A percentile compares a stretch with the other conserved stretches of the same genome.
Conservation (phyloP, 2,329 filamentous ascomycete species). For the Cladophialophora psammophila region DNA sequence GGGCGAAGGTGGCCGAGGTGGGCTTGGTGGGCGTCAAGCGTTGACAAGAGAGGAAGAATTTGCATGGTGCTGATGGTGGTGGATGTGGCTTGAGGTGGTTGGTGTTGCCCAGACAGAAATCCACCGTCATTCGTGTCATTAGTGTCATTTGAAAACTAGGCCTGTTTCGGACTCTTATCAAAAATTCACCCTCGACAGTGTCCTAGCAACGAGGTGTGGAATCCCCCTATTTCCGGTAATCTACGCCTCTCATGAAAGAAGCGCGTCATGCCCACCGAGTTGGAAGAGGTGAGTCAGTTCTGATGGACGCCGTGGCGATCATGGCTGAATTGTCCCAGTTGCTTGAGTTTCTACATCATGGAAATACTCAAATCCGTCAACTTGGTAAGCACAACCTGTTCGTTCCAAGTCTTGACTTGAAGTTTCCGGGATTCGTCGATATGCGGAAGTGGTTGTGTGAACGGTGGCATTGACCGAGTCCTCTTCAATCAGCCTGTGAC, state of each 20-base stretch:
- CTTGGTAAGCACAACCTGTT: slow-evolving; percentile 62
- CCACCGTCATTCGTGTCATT: slow-evolving; percentile 14
- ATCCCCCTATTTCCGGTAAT: background rate
- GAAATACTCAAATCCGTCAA: slow-evolving; percentile 87
- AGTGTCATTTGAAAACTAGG: slow-evolving; percentile 21
- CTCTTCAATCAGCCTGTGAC: slow-evolving; percentile 69
- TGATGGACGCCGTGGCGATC: background rate
- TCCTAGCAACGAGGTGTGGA: background rate
- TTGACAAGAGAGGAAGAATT: background rate
- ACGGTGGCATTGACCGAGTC: slow-evolving; percentile 10
- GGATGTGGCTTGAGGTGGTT: background rate
- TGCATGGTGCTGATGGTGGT: background rate
- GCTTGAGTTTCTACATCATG: slow-evolving; percentile 90
- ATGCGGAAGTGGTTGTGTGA: background rate
- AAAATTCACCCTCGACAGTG: slow-evolving; percentile 9
- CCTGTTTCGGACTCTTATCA: slow-evolving; percentile 28
- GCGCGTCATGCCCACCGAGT: slow-evolving; percentile 72
- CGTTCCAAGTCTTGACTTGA: slow-evolving; percentile 31
- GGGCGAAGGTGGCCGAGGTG: background rate
- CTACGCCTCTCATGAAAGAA: background rate
- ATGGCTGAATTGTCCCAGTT: slow-evolving; percentile 62
- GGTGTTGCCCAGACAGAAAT: slow-evolving; percentile 2
- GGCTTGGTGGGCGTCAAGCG: background rate
- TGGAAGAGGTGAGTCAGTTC: slow-evolving; percentile 70
- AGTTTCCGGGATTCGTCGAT: background rate